Evolutionary conservation across 805 yeast genomes (phyloP), one percentile per base, ranked within the genome.

Genomic region (Candida pini): DNA sequence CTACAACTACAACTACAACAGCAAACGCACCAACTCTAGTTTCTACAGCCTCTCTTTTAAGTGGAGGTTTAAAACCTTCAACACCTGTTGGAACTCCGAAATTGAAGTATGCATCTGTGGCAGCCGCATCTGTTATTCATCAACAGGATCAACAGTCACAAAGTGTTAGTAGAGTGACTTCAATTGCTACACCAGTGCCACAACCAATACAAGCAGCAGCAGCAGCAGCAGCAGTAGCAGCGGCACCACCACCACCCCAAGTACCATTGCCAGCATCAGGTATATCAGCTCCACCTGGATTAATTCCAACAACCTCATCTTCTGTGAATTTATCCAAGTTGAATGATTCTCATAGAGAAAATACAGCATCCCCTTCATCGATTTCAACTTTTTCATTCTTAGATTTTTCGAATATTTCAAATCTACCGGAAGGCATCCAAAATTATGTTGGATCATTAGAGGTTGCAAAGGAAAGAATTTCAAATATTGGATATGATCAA

Each of bases 71-170:
- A 18, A 50, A 49, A 30, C 56, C 56, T 7, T 49, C 58, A 4
- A 53, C 56, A 17, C 52, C 58, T 22, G 53, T 53, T 28, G 53
- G 57, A 14, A 57, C 71, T 2, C 69, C 71, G n/a, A 64, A 57
- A 48, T 49, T 67, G 38, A 55, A 59, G 29, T 58, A 63, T 34
- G 58, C 58, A 13, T 47, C 59, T 18, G 53, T 57, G 8, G 59
- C 43, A 10, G 38, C 39, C 9, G 38, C 45, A 16, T 34, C 34
- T 30, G 34, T 33, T 9, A 37, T 32, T 4, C 18, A 28, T 6
- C 25, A 4, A 22, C 13, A 12, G 8, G n/a, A 5, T 12, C 25
- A 20, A 10, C 23, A 20, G 10, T 8, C n/a, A 13, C 5, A 22
- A 7, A 5, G 13, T 12, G 25, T 12, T 5, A 17, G 19, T 4